Evolutionary conservation across 345 rosid genomes (phyloP), one percentile per base, ranked within the genome.

Genomic region (Populus simonii): DNA sequence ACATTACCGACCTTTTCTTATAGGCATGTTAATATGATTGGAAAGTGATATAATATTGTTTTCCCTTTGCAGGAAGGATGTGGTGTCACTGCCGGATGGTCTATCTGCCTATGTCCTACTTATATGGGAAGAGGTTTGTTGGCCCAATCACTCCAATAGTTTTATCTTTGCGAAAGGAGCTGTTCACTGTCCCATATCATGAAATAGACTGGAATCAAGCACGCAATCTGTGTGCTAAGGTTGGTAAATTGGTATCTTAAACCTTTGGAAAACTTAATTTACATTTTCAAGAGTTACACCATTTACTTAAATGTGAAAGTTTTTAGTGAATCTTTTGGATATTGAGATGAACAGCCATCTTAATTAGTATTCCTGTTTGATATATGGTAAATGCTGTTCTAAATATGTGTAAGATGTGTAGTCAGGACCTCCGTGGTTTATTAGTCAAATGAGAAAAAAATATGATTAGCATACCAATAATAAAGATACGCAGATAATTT

Each of bases 51-150:
- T 65, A 35, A 36, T 22, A 16, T 17, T 39, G 20, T 68, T 33
- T 7, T 31, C 31, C n/a, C 17, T 71, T 20, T 83, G 72, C 91
- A 96, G 99, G 99, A 84, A 92, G 98, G 88, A 96, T 96, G 96
- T 96, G 99, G 97, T 92, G 98, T 79, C 97, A 93, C 80, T 96
- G 99, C 82, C 92, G 97, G 83, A 96, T 96, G 99, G 99, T 96
- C 57, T 96, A 93, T 92, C 81, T 96, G 88, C 99, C 99, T 0
- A 96, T 93, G 99, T 93, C 96, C 51, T 95, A 95, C 82, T 82
- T 95, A 76, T 95, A 90, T 83, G 99, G 98, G 66, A 95, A 91
- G 87, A 90, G 97, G 81, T 95, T 93, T 84, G 98, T 92, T 74
- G 99, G 98, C 57, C 99, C 95, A 55, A 89, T 96, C 81, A 93